Evolutionary conservation across 1,284 basidiomycete species (phyloP).

Genomic region (Jaminaea rosea): DNA sequence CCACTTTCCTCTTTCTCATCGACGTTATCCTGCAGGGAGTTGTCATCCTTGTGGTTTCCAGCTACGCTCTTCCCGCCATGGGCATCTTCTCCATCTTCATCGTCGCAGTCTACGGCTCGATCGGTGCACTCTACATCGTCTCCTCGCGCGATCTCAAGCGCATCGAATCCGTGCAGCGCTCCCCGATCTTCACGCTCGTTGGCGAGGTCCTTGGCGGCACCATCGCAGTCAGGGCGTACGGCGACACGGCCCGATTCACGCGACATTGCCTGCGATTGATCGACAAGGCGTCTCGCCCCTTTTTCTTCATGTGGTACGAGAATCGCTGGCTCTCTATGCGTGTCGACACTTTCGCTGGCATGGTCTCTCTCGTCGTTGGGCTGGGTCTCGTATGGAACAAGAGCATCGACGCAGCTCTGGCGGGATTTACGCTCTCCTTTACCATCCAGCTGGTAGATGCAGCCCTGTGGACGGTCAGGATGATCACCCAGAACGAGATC

Average conservation of each 20-base stretch:
- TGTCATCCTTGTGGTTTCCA: constrained; percentile 34
- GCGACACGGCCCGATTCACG: constrained; percentile 69
- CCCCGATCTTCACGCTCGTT: constrained; percentile 44
- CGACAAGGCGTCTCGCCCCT: constrained; percentile 51
- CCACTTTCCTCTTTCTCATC: constrained; percentile 11
- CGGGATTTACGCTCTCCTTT: constrained; percentile 38
- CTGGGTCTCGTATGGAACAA: constrained; percentile 53
- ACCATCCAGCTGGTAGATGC: constrained; percentile 57
- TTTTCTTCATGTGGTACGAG: constrained; percentile 53
- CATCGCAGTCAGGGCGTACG: constrained; percentile 78
- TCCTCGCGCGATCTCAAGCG: constrained; percentile 45
- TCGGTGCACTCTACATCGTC: constrained; percentile 42
- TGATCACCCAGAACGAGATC: constrained; percentile 45
- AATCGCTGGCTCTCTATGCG: constrained; percentile 50
- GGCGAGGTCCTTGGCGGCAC: constrained; percentile 66
- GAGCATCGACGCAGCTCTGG: constrained; percentile 39
- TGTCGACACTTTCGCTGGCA: constrained; percentile 40
- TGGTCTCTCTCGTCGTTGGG: constrained; percentile 40
- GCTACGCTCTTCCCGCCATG: constrained; percentile 41
- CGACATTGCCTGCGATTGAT: constrained; percentile 40
- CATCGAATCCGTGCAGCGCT: constrained; percentile 43
- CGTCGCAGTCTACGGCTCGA: constrained; percentile 31
- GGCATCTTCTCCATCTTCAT: constrained; percentile 25
- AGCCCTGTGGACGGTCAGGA: constrained; percentile 48
- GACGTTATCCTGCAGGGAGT: constrained; percentile 20